phyloP scores from a whole-genome alignment of 371 early-diverging fungal genomes.

The Mortierella sp. region DNA sequence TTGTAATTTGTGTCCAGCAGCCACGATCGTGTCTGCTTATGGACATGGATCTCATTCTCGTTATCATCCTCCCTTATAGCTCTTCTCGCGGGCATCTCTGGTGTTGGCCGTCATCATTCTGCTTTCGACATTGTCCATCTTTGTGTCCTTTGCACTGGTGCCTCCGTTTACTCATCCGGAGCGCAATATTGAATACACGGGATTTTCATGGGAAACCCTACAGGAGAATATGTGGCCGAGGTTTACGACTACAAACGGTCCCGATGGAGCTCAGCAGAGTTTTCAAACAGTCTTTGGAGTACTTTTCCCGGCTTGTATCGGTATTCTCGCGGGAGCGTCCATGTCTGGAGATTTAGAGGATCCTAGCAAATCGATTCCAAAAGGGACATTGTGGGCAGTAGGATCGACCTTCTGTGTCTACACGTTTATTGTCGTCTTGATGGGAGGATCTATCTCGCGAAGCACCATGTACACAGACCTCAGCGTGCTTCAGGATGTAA shows the following conservation, averaged over 20 bases:
- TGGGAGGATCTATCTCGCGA: conserved; percentile 67
- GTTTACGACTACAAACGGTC: conserved; percentile 51
- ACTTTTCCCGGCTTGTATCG: conserved; percentile 73
- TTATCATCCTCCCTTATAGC: conserved; percentile 22
- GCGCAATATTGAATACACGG: conserved; percentile 62
- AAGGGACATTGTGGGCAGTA: conserved; percentile 70
- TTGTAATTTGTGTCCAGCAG: background rate
- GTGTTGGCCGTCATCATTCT: conserved; percentile 60
- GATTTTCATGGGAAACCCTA: conserved; percentile 62
- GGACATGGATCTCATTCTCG: background rate
- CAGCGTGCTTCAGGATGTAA: conserved; percentile 68
- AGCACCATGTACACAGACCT: conserved; percentile 63
- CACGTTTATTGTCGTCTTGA: conserved; percentile 57
- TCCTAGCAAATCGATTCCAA: conserved; percentile 72
- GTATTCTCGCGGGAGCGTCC: conserved; percentile 71
- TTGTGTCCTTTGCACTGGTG: conserved; percentile 63
- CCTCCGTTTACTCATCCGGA: conserved; percentile 60
- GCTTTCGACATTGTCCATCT: conserved; percentile 60
- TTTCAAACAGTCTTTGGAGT: conserved; percentile 66
- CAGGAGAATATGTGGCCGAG: conserved; percentile 69
- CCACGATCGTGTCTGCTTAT: background rate
- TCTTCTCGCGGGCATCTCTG: conserved; percentile 65
- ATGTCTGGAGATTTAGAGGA: conserved; percentile 74
- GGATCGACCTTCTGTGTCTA: conserved; percentile 64
- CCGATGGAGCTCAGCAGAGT: conserved; percentile 54